Evolutionary conservation across 2,329 filamentous ascomycete species (phyloP).

Genomic region (Aspergillus transmontanensis): DNA sequence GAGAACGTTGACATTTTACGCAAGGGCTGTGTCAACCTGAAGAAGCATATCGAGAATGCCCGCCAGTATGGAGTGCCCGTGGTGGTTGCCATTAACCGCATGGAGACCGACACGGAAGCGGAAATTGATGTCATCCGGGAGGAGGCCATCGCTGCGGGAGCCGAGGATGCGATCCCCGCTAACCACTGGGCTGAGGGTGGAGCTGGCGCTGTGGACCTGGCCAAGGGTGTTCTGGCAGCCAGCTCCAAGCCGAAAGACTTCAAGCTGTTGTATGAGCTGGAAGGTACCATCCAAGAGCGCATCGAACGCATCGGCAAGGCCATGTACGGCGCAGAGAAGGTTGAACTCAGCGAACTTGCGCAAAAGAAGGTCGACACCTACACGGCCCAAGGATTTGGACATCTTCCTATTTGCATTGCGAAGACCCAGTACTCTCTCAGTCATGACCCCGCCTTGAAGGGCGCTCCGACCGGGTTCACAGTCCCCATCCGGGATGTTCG

Average conservation of each 20-base stretch:
- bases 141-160: constrained; percentile 87
- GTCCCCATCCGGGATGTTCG: constrained; percentile 92
- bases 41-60: constrained; percentile 92
- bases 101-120: constrained; percentile 88
- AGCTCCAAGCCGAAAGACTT: constrained; percentile 83
- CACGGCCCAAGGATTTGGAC: constrained; percentile 85
- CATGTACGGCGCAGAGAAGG: constrained; percentile 90
- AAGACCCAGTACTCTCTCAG: constrained; percentile 98
- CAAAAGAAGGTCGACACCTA: constrained; percentile 97
- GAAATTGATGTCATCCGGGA: constrained; percentile 88
- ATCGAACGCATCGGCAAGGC: constrained; percentile 87
- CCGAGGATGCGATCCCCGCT: constrained; percentile 87
- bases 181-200: constrained; percentile 98
- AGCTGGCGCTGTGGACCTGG: constrained; percentile 84
- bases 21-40: constrained; percentile 87
- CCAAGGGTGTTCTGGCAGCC: constrained; percentile 80
- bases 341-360: constrained; percentile 91
- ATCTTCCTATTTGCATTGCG: constrained; percentile 92
- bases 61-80: constrained; percentile 88
- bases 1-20: constrained; percentile 93
- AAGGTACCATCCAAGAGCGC: constrained; percentile 79
- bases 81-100: constrained; percentile 96
- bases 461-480: constrained; percentile 90
- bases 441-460: constrained; percentile 91
- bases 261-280: constrained; percentile 80